Evolutionary conservation across 768 basidiomycete species (phyloP).

Genomic region (Serendipita sp.): DNA sequence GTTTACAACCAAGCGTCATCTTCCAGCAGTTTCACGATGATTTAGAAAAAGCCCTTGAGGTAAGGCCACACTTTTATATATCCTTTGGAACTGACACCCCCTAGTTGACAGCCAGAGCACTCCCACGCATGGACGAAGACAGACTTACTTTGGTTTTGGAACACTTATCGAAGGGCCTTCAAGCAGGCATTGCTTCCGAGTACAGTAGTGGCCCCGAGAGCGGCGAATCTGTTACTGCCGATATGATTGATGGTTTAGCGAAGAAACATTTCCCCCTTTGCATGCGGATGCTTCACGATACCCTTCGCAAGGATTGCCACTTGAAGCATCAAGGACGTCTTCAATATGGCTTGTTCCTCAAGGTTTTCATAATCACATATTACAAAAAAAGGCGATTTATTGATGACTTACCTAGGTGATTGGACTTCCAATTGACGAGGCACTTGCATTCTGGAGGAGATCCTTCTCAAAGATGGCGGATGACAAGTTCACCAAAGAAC

Average conservation of each 20-base stretch:
- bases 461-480: slow-evolving; percentile 64
- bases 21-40: slow-evolving; percentile 68
- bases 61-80: slow-evolving; percentile 18
- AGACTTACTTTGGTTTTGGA: slow-evolving; percentile 76
- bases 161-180: slow-evolving; percentile 86
- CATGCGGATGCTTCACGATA: slow-evolving; percentile 81
- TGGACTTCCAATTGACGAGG: slow-evolving; percentile 88
- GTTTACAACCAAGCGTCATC: slow-evolving; percentile 68
- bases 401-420: slow-evolving; percentile 44
- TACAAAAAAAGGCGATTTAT: background rate
- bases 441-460: slow-evolving; percentile 81
- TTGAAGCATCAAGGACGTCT: slow-evolving; percentile 84
- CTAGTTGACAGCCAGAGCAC: slow-evolving; percentile 67
- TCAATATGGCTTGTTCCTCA: slow-evolving; percentile 87
- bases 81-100: background rate
- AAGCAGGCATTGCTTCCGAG: slow-evolving; percentile 76
- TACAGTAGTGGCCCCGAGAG: slow-evolving; percentile 42
- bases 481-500: slow-evolving; percentile 94
- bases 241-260: slow-evolving; percentile 83
- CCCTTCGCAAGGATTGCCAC: slow-evolving; percentile 58
- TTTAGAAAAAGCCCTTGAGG: slow-evolving; percentile 62
- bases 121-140: slow-evolving; percentile 90
- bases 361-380: slow-evolving; percentile 32
- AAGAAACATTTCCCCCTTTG: slow-evolving; percentile 86
- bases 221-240: slow-evolving; percentile 65